These are phyloP conservation scores for Fraxinus excelsior DNA, from an alignment of 257 asterid species.

Conservation along the genomic window DNA sequence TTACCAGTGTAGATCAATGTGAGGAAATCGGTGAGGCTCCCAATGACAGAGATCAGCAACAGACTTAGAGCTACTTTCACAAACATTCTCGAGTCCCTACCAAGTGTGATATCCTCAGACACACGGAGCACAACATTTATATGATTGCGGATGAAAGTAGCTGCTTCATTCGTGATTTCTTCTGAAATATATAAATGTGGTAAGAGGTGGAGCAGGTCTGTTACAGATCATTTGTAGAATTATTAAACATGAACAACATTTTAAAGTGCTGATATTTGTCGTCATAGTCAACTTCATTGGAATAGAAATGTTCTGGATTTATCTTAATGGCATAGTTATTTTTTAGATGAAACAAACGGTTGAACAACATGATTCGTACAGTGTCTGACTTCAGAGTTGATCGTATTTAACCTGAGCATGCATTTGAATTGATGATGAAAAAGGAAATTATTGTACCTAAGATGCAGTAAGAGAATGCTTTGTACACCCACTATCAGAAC, in stretches of 20 bases:
- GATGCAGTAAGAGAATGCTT: too few species aligned
- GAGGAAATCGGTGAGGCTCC: conserved; percentile 55
- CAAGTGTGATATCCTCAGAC: conserved; percentile 66
- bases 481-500: too few species aligned
- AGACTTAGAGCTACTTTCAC: conserved; percentile 53
- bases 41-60: conserved; percentile 43
- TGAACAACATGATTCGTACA: background rate
- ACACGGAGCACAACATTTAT: conserved; percentile 50
- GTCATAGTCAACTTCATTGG: background rate
- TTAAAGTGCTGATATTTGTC: background rate
- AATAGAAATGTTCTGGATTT: background rate
- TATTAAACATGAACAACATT: background rate
- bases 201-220: conserved; percentile 85
- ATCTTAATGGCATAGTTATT: background rate
- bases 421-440: background rate
- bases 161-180: conserved; percentile 53
- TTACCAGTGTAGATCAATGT: conserved; percentile 64
- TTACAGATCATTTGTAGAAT: conserved; percentile 23
- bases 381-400: background rate
- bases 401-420: background rate
- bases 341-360: background rate
- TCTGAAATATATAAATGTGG: conserved; percentile 75
- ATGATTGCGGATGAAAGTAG: conserved; percentile 36
- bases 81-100: conserved; percentile 65
- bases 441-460: too few species aligned